phyloP scores from a whole-genome alignment of 129 eudicot genomes.

The Pulicaria dysenterica region DNA sequence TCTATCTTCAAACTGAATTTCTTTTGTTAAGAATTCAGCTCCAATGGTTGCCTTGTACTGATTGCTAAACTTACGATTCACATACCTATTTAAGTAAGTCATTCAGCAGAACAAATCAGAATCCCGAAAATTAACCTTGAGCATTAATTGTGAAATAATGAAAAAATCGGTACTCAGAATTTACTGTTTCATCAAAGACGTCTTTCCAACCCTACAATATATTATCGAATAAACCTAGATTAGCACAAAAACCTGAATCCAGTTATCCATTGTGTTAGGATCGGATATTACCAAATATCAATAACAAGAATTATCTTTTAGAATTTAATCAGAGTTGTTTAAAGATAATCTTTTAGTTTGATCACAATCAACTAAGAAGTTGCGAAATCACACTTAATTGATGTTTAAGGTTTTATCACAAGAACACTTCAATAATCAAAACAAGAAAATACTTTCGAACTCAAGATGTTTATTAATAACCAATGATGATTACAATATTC shows the following conservation, averaged over 20 bases:
- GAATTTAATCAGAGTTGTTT: too few species aligned
- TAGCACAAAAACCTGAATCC: slow-evolving; percentile 24
- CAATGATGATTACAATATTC: too few species aligned
- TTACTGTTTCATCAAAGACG: slow-evolving; percentile 78
- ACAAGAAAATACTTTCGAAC: too few species aligned
- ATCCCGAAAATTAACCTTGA: slow-evolving; percentile 4
- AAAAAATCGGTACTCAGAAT: slow-evolving; percentile 19
- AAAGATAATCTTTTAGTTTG: too few species aligned
- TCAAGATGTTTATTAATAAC: too few species aligned
- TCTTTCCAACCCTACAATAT: slow-evolving; percentile 66
- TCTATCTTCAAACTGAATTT: slow-evolving; percentile 65
- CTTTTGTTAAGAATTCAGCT: slow-evolving; percentile 74
- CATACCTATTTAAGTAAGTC: slow-evolving; percentile 43
- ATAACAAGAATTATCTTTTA: too few species aligned
- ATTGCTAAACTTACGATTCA: slow-evolving; percentile 72
- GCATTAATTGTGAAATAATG: neutral
- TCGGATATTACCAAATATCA: too few species aligned
- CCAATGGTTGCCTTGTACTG: slow-evolving; percentile 81
- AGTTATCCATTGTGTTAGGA: neutral
- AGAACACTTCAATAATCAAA: too few species aligned
- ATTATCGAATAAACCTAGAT: slow-evolving; percentile 21
- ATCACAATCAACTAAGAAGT: too few species aligned
- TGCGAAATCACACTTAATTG: too few species aligned
- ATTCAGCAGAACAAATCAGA: slow-evolving; percentile 16
- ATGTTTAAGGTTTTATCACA: too few species aligned